Conservation (phyloP, 2,329 filamentous ascomycete species). For the Amauroascus niger region DNA sequence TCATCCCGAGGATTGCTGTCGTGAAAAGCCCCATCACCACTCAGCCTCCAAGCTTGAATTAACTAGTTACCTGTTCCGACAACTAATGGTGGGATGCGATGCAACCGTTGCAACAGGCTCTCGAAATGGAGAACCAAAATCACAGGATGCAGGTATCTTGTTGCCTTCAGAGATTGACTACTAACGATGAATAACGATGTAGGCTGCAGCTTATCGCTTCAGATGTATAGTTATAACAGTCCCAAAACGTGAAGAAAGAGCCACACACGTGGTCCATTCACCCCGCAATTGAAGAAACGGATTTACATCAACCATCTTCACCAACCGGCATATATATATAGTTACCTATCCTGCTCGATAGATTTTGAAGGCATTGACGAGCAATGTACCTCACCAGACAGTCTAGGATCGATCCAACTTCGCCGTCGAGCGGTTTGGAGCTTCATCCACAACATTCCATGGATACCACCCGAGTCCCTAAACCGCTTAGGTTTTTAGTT, state of each 20-base stretch:
- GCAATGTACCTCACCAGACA: not conserved
- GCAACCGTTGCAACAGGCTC: not conserved
- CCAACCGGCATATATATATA: too few species aligned
- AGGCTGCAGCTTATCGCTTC: not conserved
- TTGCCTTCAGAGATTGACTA: not conserved
- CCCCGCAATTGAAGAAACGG: not conserved
- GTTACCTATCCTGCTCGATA: too few species aligned
- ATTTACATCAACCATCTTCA: not conserved
- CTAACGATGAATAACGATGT: not conserved
- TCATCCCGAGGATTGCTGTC: too few species aligned
- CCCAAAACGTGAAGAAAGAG: not conserved
- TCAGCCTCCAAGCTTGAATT: not conserved
- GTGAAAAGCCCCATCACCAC: not conserved
- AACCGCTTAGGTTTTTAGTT: slow-evolving; percentile 57
- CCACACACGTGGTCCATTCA: not conserved
- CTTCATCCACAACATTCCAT: not conserved
- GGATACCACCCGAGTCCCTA: not conserved
- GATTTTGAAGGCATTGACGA: not conserved
- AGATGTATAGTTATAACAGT: too few species aligned
- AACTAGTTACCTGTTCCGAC: not conserved
- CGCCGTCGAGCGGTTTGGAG: not conserved
- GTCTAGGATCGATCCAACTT: not conserved
- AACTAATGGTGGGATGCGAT: not conserved
- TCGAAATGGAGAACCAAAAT: not conserved
- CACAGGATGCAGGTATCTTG: not conserved